phyloP scores from a whole-genome alignment of 1,284 basidiomycete species.

The Ceratorhiza oryzae-sativae region DNA sequence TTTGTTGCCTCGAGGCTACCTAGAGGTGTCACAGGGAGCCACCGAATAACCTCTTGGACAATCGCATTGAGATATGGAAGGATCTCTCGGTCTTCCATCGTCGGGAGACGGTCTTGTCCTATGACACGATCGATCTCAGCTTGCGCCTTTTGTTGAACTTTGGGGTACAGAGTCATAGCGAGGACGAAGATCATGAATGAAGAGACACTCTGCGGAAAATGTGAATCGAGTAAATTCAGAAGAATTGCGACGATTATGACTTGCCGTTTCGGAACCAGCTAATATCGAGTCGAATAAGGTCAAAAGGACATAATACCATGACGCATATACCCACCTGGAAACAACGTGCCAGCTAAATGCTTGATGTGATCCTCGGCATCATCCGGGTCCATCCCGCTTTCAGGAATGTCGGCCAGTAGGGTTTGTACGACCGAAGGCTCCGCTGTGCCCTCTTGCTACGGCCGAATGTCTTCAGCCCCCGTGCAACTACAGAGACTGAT shows the following conservation, averaged over 20 bases:
- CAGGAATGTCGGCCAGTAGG: conserved; percentile 25
- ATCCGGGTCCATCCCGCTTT: conserved; percentile 16
- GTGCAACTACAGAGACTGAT: too few species aligned
- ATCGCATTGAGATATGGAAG: conserved; percentile 50
- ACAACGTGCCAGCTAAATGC: conserved; percentile 37
- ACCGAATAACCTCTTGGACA: conserved; percentile 48
- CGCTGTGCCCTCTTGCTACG: conserved; percentile 22
- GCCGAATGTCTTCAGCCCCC: background rate
- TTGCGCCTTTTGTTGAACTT: conserved; percentile 46
- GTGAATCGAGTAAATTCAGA: background rate
- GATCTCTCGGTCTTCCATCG: conserved; percentile 47
- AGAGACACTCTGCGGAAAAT: conserved; percentile 39
- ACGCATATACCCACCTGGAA: conserved; percentile 20
- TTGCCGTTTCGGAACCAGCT: conserved; percentile 33
- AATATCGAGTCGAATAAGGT: background rate
- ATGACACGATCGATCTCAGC: conserved; percentile 47
- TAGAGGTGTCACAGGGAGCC: conserved; percentile 47
- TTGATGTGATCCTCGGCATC: conserved; percentile 38
- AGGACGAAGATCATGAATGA: conserved; percentile 45
- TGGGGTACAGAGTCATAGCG: conserved; percentile 45
- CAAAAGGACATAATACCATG: background rate
- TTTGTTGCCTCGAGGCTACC: conserved; percentile 31
- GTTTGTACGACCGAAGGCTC: conserved; percentile 33
- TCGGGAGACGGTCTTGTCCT: conserved; percentile 48
- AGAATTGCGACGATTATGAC: background rate